Evolutionary conservation across 257 asterid genomes (phyloP).

Genomic region (Apocynum venetum): DNA sequence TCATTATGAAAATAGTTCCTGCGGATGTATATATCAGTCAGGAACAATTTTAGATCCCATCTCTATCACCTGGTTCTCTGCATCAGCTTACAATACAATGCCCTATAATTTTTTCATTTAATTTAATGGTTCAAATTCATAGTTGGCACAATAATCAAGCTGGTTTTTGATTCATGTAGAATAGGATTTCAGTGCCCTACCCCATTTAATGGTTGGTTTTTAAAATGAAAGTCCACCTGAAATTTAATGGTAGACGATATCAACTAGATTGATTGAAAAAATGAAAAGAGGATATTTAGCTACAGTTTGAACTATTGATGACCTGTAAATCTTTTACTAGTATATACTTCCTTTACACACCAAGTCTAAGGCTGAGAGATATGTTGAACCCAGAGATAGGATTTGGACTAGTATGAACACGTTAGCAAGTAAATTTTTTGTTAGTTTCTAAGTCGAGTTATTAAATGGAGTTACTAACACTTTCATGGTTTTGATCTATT

Average conservation of each 20-base stretch:
- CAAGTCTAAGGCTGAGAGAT: background rate
- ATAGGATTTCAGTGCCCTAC: background rate
- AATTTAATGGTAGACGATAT: background rate
- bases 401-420: background rate
- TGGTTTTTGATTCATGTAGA: background rate
- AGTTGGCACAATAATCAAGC: background rate
- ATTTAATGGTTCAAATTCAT: background rate
- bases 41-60: background rate
- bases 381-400: background rate
- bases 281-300: background rate
- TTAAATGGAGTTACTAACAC: background rate
- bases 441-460: background rate
- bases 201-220: background rate
- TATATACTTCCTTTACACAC: background rate
- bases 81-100: background rate
- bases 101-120: background rate
- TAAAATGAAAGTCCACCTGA: background rate
- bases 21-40: background rate
- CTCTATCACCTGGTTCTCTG: background rate
- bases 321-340: background rate
- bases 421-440: background rate
- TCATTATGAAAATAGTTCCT: background rate
- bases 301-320: no score
- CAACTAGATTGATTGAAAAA: background rate
- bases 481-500: background rate